These are phyloP conservation scores for Croton setiger DNA, from an alignment of 441 rosid species.

Conservation along the genomic window DNA sequence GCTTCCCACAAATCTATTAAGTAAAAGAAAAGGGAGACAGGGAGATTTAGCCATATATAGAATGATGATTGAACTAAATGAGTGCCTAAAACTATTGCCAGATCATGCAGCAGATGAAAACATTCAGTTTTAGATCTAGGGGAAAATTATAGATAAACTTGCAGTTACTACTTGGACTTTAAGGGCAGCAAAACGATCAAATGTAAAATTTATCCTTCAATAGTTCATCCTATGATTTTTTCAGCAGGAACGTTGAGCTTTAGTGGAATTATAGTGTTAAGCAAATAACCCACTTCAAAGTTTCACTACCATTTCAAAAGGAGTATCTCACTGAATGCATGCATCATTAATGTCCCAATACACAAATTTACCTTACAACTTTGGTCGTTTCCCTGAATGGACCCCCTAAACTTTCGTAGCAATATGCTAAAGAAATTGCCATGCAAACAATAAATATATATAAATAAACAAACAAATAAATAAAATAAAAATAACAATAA, in stretches of 20 bases:
- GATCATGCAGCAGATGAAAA: background rate
- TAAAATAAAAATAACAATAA: too few species aligned
- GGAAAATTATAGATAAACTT: background rate
- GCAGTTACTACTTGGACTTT: background rate
- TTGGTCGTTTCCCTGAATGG: too few species aligned
- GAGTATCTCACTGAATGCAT: background rate
- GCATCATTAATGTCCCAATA: background rate
- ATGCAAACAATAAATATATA: too few species aligned
- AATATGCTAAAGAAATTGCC: too few species aligned
- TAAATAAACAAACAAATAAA: too few species aligned
- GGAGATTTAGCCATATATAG: background rate
- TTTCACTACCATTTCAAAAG: background rate
- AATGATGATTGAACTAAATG: background rate
- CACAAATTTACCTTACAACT: background rate
- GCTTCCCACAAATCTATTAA: constrained; percentile 33
- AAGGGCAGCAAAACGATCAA: background rate
- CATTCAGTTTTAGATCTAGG: background rate
- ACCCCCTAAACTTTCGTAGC: too few species aligned
- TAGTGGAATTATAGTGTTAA: background rate
- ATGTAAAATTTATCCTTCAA: background rate
- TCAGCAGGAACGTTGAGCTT: background rate
- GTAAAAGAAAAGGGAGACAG: background rate
- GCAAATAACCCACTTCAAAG: background rate
- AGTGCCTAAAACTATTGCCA: background rate
- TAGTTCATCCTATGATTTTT: background rate